phyloP scores from a whole-genome alignment of 495 filamentous ascomycete genomes.

The Neurospora cerealis region DNA sequence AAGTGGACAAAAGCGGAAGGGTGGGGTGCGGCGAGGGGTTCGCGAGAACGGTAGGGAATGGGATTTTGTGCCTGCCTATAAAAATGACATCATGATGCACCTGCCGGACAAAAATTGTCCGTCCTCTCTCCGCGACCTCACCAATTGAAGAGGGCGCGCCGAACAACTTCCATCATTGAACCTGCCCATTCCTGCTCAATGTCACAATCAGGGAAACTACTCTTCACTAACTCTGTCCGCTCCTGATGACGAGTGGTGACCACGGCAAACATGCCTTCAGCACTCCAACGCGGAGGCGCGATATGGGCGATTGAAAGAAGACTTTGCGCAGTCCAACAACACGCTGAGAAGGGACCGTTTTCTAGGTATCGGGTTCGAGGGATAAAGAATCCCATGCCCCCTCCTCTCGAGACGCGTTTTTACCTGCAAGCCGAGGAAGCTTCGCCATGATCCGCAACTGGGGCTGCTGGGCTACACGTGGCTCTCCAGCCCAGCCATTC shows the following conservation, averaged over 20 bases:
- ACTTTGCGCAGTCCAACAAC: not conserved
- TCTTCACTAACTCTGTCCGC: not conserved
- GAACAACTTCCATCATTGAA: not conserved
- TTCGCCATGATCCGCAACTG: not conserved
- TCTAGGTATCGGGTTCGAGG: not conserved
- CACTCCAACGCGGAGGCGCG: not conserved
- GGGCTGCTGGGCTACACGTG: not conserved
- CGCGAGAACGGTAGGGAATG: not conserved
- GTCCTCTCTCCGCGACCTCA: not conserved
- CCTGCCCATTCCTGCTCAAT: not conserved
- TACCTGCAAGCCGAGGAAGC: not conserved
- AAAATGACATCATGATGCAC: not conserved
- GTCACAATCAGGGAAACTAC: not conserved
- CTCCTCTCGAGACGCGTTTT: not conserved
- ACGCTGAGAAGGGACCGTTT: not conserved
- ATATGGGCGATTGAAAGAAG: not conserved
- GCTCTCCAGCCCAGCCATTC: not conserved
- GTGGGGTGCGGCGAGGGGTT: not conserved
- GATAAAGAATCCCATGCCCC: not conserved
- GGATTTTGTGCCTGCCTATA: not conserved
- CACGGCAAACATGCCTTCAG: not conserved
- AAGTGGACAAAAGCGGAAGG: not conserved
- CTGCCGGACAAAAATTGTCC: not conserved
- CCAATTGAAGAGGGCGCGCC: not conserved
- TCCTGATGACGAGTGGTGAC: not conserved